Conservation (phyloP, 345 rosid species). For the Pistacia vera region DNA sequence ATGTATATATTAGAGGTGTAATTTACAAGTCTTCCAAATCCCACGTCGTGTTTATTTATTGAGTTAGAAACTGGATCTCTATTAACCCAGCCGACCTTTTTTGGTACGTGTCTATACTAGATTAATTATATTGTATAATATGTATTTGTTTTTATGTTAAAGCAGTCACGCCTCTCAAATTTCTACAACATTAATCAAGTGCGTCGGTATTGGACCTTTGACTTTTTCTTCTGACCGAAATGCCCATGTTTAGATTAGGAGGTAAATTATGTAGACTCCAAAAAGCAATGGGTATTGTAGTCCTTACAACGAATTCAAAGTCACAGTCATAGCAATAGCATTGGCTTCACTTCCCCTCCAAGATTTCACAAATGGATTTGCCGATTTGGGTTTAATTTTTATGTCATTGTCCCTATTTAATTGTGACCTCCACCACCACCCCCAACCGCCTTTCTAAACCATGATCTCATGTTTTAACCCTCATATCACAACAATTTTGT, state of each 20-base stretch:
- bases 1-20: too few species aligned
- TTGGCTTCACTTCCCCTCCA: conserved; percentile 15
- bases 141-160: background rate
- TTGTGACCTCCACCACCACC: conserved; percentile 15
- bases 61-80: background rate
- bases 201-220: conserved; percentile 7
- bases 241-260: background rate
- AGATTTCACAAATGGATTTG: background rate
- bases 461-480: conserved; percentile 2
- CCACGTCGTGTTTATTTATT: background rate
- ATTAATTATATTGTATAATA: background rate
- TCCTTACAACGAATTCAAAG: background rate
- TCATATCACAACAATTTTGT: background rate
- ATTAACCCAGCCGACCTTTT: background rate
- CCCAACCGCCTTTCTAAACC: conserved; percentile 18
- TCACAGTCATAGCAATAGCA: background rate
- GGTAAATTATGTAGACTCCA: background rate
- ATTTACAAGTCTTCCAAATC: background rate
- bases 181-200: conserved; percentile 11
- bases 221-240: conserved; percentile 1
- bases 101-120: background rate
- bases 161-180: background rate
- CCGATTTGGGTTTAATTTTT: background rate
- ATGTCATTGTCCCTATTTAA: conserved; percentile 15
- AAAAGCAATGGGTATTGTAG: background rate